These are phyloP conservation scores for Colletotrichum abscissum DNA, from an alignment of 2,329 filamentous ascomycete genomes.

Conservation along the genomic window DNA sequence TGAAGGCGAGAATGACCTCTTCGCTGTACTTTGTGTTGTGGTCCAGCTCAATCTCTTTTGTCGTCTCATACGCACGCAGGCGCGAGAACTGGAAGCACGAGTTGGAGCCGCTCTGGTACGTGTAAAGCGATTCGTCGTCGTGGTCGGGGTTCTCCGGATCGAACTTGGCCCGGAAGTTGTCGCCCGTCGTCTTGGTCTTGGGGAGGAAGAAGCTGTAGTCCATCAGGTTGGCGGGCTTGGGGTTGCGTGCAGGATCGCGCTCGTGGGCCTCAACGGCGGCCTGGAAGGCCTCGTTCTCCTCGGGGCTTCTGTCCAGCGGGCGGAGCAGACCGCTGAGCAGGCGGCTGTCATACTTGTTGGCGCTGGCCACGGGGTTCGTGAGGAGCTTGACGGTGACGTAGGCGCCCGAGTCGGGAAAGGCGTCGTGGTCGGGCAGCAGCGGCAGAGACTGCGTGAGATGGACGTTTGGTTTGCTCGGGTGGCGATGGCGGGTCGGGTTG, in stretches of 20 bases:
- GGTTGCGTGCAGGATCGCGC: conserved; percentile 65
- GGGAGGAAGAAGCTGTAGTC: conserved; percentile 77
- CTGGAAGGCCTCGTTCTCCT: conserved; percentile 64
- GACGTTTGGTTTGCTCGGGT: conserved; percentile 59
- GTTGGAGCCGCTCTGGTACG: conserved; percentile 56
- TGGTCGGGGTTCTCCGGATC: conserved; percentile 66
- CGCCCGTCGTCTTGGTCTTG: conserved; percentile 57
- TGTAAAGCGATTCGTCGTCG: conserved; percentile 66
- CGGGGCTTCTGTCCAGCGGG: conserved; percentile 66
- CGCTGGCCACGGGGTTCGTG: conserved; percentile 69
- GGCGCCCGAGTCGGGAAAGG: conserved; percentile 76
- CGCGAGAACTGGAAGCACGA: conserved; percentile 71
- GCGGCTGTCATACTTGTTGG: conserved; percentile 67
- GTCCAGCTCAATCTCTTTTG: conserved; percentile 66
- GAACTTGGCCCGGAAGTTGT: conserved; percentile 70
- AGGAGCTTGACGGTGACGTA: conserved; percentile 78
- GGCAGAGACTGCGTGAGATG: conserved; percentile 69
- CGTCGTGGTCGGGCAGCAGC: conserved; percentile 73
- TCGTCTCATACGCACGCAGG: conserved; percentile 73
- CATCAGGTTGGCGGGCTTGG: conserved; percentile 67
- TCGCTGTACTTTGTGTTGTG: conserved; percentile 71
- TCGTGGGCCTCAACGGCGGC: conserved; percentile 64
- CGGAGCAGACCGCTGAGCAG: conserved; percentile 71
- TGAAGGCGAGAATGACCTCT: conserved; percentile 70
- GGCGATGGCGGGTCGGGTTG: conserved; percentile 64